Conservation (phyloP, 305 asterid species). For the Solanum hybrid region DNA sequence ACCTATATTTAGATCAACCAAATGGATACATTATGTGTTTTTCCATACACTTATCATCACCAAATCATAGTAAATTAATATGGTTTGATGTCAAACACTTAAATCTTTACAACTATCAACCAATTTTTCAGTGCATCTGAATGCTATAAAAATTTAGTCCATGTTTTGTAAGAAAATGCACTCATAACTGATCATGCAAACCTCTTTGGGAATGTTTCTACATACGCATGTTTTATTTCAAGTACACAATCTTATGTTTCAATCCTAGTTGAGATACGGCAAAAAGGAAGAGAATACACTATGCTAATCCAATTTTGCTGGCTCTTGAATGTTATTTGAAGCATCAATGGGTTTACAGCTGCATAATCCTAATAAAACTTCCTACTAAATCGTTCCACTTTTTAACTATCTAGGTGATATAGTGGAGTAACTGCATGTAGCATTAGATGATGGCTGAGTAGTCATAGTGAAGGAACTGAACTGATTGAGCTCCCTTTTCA, state of each 20-base stretch:
- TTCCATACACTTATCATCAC: neutral
- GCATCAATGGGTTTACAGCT: neutral
- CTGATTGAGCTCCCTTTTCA: slow-evolving; percentile 70
- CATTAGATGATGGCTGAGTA: slow-evolving; percentile 54
- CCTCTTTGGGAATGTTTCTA: neutral
- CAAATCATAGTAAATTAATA: neutral
- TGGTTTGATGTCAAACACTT: neutral
- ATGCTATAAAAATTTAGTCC: neutral
- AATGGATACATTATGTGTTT: neutral
- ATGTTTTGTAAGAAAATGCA: neutral
- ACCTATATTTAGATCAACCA: neutral
- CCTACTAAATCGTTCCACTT: neutral
- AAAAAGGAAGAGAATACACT: neutral
- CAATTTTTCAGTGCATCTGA: neutral
- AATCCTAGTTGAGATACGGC: neutral
- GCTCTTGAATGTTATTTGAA: neutral
- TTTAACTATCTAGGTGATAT: slow-evolving; percentile 66
- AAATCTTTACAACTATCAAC: neutral
- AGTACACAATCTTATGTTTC: neutral
- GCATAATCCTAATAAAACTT: neutral
- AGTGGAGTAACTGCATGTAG: slow-evolving; percentile 75
- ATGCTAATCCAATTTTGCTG: neutral
- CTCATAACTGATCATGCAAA: neutral
- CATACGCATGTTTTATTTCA: neutral
- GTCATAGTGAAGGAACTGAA: slow-evolving; percentile 53